A percentile compares a stretch with the other conserved stretches of the same genome.
Conservation (phyloP, 1,284 basidiomycete species). For the Meripilus lineatus region DNA sequence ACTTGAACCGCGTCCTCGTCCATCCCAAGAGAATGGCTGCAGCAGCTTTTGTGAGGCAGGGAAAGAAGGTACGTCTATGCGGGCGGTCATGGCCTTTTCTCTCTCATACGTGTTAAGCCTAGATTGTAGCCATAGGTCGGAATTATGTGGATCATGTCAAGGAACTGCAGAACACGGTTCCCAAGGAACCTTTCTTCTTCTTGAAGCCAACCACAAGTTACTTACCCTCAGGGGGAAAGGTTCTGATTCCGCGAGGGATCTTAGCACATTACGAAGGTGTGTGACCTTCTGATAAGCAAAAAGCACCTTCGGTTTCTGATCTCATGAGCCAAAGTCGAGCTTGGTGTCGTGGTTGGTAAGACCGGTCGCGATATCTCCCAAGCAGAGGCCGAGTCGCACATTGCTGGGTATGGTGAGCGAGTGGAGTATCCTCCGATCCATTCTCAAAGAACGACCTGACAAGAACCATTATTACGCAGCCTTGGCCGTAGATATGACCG, state of each 20-base stretch:
- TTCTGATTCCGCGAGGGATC: slow-evolving; percentile 87
- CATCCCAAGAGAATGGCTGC: no score
- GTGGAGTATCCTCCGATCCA: neutral
- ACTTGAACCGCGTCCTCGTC: no score
- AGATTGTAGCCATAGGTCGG: slow-evolving; percentile 90
- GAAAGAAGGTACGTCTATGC: slow-evolving; percentile 38
- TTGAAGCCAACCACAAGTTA: slow-evolving; percentile 95
- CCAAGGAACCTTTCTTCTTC: slow-evolving; percentile 98
- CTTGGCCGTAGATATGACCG: slow-evolving; percentile 93
- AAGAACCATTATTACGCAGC: no score
- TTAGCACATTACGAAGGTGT: slow-evolving; percentile 88
- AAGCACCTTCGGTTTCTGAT: neutral
- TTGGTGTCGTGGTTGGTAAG: slow-evolving; percentile 93
- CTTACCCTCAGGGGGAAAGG: slow-evolving; percentile 65
- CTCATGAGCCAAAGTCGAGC: slow-evolving; percentile 43
- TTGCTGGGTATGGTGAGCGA: slow-evolving; percentile 78
- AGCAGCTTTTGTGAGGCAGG: slow-evolving; percentile 41
- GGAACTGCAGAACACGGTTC: slow-evolving; percentile 87
- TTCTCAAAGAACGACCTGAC: no score
- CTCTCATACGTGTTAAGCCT: neutral
- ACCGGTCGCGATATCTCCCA: slow-evolving; percentile 77
- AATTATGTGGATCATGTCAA: slow-evolving; percentile 87
- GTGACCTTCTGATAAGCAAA: slow-evolving; percentile 14
- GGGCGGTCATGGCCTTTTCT: neutral
- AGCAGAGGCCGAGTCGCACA: slow-evolving; percentile 67